Percentiles rank a stretch among this genome's conserved stretches.
These are phyloP conservation scores for Lentinula raphanica DNA, from an alignment of 768 basidiomycete species.

Conservation along the genomic window DNA sequence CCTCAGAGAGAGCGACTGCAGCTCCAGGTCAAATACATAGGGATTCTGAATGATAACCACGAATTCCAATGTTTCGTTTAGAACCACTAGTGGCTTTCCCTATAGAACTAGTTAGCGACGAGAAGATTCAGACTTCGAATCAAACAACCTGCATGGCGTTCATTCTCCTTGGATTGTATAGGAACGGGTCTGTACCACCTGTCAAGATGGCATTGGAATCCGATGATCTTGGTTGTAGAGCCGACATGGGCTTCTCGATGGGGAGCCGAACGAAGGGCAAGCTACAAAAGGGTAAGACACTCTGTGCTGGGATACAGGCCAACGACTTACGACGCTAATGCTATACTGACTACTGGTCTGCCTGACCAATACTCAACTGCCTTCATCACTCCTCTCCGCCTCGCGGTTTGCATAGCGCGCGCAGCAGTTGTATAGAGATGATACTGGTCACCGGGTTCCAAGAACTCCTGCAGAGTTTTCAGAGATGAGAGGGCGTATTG, in stretches of 20 bases:
- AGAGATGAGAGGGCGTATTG: slow-evolving; percentile 88
- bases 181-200: slow-evolving; percentile 71
- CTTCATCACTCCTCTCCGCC: slow-evolving; percentile 69
- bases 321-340: slow-evolving; percentile 63
- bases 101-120: slow-evolving; percentile 15
- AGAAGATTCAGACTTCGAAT: background rate
- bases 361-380: slow-evolving; percentile 85
- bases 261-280: slow-evolving; percentile 67
- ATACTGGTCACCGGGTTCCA: slow-evolving; percentile 74
- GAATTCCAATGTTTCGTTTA: slow-evolving; percentile 80
- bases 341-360: slow-evolving; percentile 71
- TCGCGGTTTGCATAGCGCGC: slow-evolving; percentile 68
- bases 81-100: slow-evolving; percentile 66
- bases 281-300: slow-evolving; percentile 32
- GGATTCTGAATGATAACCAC: slow-evolving; percentile 85
- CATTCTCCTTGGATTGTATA: slow-evolving; percentile 84
- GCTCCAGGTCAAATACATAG: slow-evolving; percentile 86
- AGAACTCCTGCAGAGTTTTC: slow-evolving; percentile 60
- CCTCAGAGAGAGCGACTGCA: slow-evolving; percentile 81
- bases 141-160: slow-evolving; percentile 49
- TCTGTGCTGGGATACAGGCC: slow-evolving; percentile 1
- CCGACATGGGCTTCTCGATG: slow-evolving; percentile 62
- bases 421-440: slow-evolving; percentile 70
- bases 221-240: slow-evolving; percentile 37
- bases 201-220: slow-evolving; percentile 45